These are phyloP conservation scores for Saksenaea vasiformis DNA, from an alignment of 371 early-diverging fungal genomes.

Conservation along the genomic window DNA sequence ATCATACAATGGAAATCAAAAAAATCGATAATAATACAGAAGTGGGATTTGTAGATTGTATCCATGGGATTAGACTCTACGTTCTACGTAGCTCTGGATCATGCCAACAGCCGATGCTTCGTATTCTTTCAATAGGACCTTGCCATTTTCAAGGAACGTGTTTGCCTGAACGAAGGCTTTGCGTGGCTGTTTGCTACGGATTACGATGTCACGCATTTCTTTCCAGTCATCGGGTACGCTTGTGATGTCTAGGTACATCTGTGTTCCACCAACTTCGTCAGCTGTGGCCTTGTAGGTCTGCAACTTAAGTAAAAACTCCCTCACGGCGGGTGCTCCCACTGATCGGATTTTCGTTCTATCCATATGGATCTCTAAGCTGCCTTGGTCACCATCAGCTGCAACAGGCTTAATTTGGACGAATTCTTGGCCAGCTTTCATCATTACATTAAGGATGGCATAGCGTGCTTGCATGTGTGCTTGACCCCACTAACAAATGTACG, in stretches of 20 bases:
- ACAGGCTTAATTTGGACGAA: slow-evolving; percentile 35
- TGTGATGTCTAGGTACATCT: slow-evolving; percentile 52
- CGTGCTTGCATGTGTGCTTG: slow-evolving; percentile 71
- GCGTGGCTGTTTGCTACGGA: slow-evolving; percentile 57
- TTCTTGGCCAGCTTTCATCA: slow-evolving; percentile 53
- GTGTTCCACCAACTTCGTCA: slow-evolving; percentile 47
- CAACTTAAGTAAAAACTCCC: slow-evolving; percentile 54
- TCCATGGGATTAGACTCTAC: slow-evolving; percentile 31
- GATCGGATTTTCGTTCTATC: slow-evolving; percentile 55
- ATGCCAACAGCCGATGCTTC: slow-evolving; percentile 56
- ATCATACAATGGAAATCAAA: neutral
- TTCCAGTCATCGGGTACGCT: slow-evolving; percentile 57
- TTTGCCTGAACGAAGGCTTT: slow-evolving; percentile 62
- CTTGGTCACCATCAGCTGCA: slow-evolving; percentile 26
- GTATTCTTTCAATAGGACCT: slow-evolving; percentile 57
- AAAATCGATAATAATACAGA: neutral
- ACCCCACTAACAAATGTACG: slow-evolving; percentile 34
- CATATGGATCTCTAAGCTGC: slow-evolving; percentile 43
- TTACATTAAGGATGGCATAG: slow-evolving; percentile 57
- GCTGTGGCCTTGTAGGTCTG: slow-evolving; percentile 64
- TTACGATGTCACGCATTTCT: slow-evolving; percentile 51
- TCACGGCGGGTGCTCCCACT: slow-evolving; percentile 56
- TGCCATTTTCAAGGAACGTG: slow-evolving; percentile 39
- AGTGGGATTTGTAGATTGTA: neutral
- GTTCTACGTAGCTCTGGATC: slow-evolving; percentile 60